Base-by-base conservation (phyloP, 495 filamentous ascomycete genomes). In the Neurospora discreta region DNA sequence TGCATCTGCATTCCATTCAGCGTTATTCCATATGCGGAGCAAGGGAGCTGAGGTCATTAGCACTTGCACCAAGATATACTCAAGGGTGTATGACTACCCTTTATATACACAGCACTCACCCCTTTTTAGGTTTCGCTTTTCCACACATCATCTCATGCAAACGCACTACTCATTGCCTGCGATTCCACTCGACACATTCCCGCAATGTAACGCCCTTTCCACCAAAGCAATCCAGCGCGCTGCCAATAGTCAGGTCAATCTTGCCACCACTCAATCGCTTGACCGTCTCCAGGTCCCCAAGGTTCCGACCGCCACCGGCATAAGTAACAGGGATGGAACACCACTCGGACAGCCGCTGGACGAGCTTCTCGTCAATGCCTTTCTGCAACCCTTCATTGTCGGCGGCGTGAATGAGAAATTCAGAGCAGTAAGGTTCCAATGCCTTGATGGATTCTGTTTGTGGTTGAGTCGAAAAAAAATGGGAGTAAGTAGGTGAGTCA, bases 391-490 rank as follows among this genome's bases (percentile, higher is more conserved):
- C 95, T 78, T 98, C 95, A 70, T 95, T 93, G 78, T 99, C 95
- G n/a, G 96, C 95, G n/a, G 95, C 95, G 77, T 99, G 96, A 76
- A 99, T 93, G 68, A 99, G 85, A 80, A 99, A 98, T 77, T 99
- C 96, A 52, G 91, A 93, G 83, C 95, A 98, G 79, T 93, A 95
- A 13, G 90, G 91, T 77, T 97, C 94, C 10, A 98, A 84, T 15
- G 88, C 78, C 20, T 86, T 85, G 69, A 99, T 97, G 3, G 90
- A 91, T 79, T 90, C 94, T 96, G 73, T 2, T 33, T 26, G 42
- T 18, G 39, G n/a, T 18, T 7, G 43, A 18, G 36, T 1, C 3
- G n/a, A n/a, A n/a, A 46, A 69, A 71, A 75, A n/a, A 44, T n/a
- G 3, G 18, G 42, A 7, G 18, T 39, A 73, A 41, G 67, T 39